These are phyloP conservation scores for Platanthera guangdongensis DNA, from an alignment of 106 monocot genomes.

Conservation along the genomic window DNA sequence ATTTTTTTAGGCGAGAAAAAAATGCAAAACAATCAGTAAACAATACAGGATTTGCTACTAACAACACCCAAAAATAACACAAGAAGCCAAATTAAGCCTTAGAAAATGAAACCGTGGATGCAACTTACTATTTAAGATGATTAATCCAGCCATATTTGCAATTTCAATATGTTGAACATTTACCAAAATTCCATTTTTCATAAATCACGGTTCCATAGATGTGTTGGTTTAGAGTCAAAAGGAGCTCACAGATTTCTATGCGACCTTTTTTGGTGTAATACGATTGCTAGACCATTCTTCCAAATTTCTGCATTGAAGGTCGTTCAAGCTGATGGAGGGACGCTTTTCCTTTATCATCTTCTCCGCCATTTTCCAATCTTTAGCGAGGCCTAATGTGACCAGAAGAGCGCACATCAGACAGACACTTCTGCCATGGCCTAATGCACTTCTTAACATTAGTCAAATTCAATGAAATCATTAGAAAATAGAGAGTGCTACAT, in stretches of 20 bases:
- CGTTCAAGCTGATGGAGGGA: conserved; percentile 72
- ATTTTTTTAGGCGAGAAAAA: too few relatives aligned
- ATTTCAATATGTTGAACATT: not conserved
- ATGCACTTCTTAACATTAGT: not conserved
- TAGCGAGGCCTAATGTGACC: conserved; percentile 61
- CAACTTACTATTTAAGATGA: not conserved
- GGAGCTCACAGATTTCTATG: conserved; percentile 34
- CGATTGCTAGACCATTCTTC: conserved; percentile 87
- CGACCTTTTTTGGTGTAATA: conserved; percentile 26
- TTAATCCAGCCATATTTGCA: not conserved
- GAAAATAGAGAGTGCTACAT: not conserved
- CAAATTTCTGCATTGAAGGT: conserved; percentile 64
- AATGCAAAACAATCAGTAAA: too few relatives aligned
- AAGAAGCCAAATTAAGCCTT: too few relatives aligned
- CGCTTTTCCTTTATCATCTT: conserved; percentile 67
- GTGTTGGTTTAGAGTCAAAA: conserved; percentile 16
- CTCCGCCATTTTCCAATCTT: conserved; percentile 90
- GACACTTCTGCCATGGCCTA: conserved; percentile 93
- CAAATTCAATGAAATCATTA: not conserved
- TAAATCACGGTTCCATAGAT: conserved; percentile 14
- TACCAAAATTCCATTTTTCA: not conserved
- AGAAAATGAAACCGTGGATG: too few relatives aligned
- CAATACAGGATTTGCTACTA: too few relatives aligned
- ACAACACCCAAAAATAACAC: too few relatives aligned
- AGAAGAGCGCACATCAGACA: conserved; percentile 82